Conservation (phyloP, 192 early-diverging fungal species). For the Backusella sp. region DNA sequence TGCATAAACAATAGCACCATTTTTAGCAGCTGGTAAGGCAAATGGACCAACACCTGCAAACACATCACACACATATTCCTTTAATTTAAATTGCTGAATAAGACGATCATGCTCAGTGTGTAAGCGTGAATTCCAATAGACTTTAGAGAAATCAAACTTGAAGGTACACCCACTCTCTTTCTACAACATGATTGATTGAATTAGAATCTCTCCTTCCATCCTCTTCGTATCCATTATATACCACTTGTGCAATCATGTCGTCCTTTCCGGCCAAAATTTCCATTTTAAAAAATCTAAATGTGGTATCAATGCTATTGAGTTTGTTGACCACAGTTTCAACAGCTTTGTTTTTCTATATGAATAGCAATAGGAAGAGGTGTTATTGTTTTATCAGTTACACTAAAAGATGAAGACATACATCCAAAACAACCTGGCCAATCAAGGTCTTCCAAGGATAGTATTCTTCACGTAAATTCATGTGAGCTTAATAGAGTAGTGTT, state of each 20-base stretch:
- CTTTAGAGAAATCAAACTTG: conserved; percentile 91
- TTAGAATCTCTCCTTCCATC: not conserved
- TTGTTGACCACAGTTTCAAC: conserved; percentile 97
- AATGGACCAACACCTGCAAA: conserved; percentile 97
- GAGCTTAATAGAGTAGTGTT: conserved; percentile 51
- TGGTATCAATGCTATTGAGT: conserved; percentile 90
- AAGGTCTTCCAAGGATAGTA: conserved; percentile 88
- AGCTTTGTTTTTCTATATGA: conserved; percentile 77
- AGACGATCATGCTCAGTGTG: conserved; percentile 93
- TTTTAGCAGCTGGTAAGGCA: conserved; percentile 88
- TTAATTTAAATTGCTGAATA: conserved; percentile 66
- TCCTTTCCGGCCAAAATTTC: conserved; percentile 91
- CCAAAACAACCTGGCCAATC: conserved; percentile 94
- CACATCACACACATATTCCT: conserved; percentile 87
- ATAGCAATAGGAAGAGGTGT: not conserved
- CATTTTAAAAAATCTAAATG: conserved; percentile 96
- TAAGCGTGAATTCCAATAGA: conserved; percentile 99
- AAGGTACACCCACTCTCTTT: conserved; percentile 90
- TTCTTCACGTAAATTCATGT: conserved; percentile 94
- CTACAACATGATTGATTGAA: conserved; percentile 35
- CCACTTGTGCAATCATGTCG: conserved; percentile 85
- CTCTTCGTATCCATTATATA: conserved; percentile 24
- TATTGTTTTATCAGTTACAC: not conserved
- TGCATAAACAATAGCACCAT: conserved; percentile 83
- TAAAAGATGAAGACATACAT: conserved; percentile 49